Evolutionary conservation across 2,329 filamentous ascomycete species (phyloP).

Genomic region (Colletotrichum chlorophyti): DNA sequence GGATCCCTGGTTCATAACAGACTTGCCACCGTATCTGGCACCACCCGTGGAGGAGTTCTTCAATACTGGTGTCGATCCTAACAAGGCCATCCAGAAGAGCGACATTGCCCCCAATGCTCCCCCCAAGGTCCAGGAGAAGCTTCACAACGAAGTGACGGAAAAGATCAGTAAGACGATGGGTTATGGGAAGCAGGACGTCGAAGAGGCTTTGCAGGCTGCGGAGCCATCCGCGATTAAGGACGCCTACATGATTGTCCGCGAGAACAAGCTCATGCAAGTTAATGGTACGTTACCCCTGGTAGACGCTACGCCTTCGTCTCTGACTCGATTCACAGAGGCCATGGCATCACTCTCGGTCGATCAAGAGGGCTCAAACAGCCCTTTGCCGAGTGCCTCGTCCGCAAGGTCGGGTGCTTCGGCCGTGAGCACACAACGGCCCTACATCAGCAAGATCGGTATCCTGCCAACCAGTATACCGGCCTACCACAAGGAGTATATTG

Average conservation of each 20-base stretch:
- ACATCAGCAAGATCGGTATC: constrained; percentile 87
- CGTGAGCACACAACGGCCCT: constrained; percentile 58
- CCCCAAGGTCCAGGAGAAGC: constrained; percentile 81
- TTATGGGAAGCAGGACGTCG: constrained; percentile 92
- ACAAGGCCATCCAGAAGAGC: constrained; percentile 85
- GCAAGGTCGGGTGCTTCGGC: constrained; percentile 60
- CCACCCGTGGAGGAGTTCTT: constrained; percentile 90
- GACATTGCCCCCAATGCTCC: constrained; percentile 83
- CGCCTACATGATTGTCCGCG: constrained; percentile 95
- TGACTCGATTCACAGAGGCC: constrained; percentile 35
- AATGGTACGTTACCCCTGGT: constrained; percentile 65
- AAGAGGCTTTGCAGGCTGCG: constrained; percentile 88
- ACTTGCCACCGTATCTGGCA: constrained; percentile 85
- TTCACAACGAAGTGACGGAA: constrained; percentile 90
- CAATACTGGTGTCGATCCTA: constrained; percentile 92
- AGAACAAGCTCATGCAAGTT: constrained; percentile 96
- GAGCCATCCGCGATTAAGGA: constrained; percentile 99
- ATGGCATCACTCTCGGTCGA: constrained; percentile 37
- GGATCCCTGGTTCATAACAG: constrained; percentile 92
- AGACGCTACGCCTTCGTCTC: not conserved
- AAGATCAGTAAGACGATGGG: constrained; percentile 99
- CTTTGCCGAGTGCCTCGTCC: constrained; percentile 61
- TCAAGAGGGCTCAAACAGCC: constrained; percentile 49
- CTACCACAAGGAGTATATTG: constrained; percentile 91
- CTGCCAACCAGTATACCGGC: constrained; percentile 89